Percentiles rank a stretch among this genome's conserved stretches.
These are phyloP conservation scores for Ceriops decandra DNA, from an alignment of 345 rosid genomes.

Conservation along the genomic window DNA sequence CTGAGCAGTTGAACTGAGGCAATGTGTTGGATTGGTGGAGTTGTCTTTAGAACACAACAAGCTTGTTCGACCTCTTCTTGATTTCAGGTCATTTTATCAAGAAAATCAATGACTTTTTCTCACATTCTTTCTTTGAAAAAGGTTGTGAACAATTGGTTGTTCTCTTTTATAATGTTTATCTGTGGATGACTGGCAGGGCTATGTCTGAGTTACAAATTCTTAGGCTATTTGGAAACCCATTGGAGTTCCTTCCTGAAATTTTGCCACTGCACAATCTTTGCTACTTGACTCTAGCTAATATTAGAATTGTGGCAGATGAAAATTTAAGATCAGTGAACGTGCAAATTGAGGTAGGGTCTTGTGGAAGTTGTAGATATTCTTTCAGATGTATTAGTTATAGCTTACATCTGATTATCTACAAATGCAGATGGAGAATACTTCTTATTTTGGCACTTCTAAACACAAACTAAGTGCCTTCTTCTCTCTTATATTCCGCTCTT, in stretches of 20 bases:
- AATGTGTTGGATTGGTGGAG: constrained; percentile 76
- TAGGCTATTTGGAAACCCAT: constrained; percentile 91
- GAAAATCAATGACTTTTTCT: constrained; percentile 10
- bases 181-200: constrained; percentile 65
- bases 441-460: constrained; percentile 89
- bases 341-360: constrained; percentile 69
- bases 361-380: not conserved
- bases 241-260: constrained; percentile 97
- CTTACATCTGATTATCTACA: constrained; percentile 14
- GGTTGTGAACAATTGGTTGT: constrained; percentile 15
- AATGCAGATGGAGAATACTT: constrained; percentile 81
- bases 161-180: constrained; percentile 33
- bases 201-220: constrained; percentile 82
- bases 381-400: not conserved
- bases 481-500: constrained; percentile 95
- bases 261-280: constrained; percentile 83
- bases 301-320: constrained; percentile 88
- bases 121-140: constrained; percentile 18
- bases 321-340: constrained; percentile 84
- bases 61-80: constrained; percentile 95
- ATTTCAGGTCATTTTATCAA: constrained; percentile 74
- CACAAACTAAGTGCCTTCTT: constrained; percentile 98
- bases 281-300: constrained; percentile 88
- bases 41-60: constrained; percentile 92
- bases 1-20: constrained; percentile 81